Evolutionary conservation across 148 eudicot species (phyloP).

Genomic region (Rhododendron williamsianum): DNA sequence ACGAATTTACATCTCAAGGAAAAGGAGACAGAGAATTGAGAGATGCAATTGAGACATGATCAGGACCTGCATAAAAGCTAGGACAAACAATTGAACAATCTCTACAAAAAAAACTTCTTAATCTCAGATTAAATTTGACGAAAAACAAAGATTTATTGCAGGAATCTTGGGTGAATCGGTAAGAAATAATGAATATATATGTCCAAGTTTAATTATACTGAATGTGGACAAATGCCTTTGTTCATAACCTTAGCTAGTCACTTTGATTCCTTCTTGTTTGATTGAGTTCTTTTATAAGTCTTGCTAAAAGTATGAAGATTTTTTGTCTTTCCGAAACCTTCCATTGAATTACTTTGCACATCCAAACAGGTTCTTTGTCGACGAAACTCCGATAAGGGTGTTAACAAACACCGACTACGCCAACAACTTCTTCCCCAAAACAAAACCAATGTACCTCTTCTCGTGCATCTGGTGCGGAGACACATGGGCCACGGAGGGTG

Average conservation of each 20-base stretch:
- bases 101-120: too few species aligned
- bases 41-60: too few species aligned
- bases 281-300: background rate
- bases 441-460: constrained; percentile 93
- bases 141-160: background rate
- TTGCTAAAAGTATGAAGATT: background rate
- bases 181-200: background rate
- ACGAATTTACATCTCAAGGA: too few species aligned
- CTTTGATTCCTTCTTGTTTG: background rate
- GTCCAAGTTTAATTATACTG: background rate
- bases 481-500: constrained; percentile 94
- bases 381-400: constrained; percentile 64
- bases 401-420: constrained; percentile 66
- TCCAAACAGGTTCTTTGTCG: constrained; percentile 70
- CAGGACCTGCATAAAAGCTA: too few species aligned
- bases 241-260: background rate
- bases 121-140: too few species aligned
- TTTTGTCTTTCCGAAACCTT: background rate
- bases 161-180: background rate
- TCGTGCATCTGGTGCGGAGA: constrained; percentile 97
- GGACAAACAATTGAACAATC: too few species aligned
- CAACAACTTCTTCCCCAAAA: constrained; percentile 80
- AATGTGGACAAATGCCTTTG: background rate
- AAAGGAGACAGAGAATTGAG: too few species aligned
- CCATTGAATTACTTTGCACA: background rate